Evolutionary conservation across 2,329 filamentous ascomycete species (phyloP).

Genomic region (Chaetomium olivaceum): DNA sequence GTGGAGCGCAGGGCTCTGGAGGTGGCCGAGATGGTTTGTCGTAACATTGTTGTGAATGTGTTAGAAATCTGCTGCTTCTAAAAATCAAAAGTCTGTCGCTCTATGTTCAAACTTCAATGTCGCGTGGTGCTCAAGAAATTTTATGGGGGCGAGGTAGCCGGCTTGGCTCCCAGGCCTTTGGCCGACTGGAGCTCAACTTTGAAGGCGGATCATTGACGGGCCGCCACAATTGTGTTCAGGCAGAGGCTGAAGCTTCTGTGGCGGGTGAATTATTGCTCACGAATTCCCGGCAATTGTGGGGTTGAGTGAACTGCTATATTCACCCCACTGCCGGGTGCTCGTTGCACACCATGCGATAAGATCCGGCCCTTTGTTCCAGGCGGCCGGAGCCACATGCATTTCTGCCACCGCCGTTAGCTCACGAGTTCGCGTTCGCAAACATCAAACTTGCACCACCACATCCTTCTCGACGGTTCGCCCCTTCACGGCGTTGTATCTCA

Average conservation of each 20-base stretch:
- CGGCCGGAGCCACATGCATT: background rate
- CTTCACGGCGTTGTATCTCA: background rate
- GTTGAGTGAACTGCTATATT: background rate
- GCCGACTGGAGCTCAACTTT: conserved; percentile 8
- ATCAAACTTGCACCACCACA: background rate
- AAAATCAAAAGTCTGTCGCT: background rate
- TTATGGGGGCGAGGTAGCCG: conserved; percentile 26
- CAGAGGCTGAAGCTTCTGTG: background rate
- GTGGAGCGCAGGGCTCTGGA: conserved; percentile 48
- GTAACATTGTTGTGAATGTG: conserved; percentile 44
- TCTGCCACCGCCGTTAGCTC: background rate
- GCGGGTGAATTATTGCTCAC: too few species aligned
- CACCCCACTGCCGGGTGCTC: background rate
- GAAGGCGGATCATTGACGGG: conserved; percentile 29
- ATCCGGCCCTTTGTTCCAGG: background rate
- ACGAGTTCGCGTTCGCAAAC: background rate
- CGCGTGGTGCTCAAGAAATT: conserved; percentile 27
- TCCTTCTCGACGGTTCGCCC: background rate
- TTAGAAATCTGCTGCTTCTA: conserved; percentile 6
- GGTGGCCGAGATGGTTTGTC: conserved; percentile 47
- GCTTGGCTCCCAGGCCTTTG: conserved; percentile 9
- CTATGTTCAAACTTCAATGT: conserved; percentile 10
- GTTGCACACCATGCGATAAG: background rate
- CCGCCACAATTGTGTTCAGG: conserved; percentile 17
- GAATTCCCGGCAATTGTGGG: background rate